These are phyloP conservation scores for Centella asiatica DNA, from an alignment of 129 eudicot genomes.

Conservation along the genomic window DNA sequence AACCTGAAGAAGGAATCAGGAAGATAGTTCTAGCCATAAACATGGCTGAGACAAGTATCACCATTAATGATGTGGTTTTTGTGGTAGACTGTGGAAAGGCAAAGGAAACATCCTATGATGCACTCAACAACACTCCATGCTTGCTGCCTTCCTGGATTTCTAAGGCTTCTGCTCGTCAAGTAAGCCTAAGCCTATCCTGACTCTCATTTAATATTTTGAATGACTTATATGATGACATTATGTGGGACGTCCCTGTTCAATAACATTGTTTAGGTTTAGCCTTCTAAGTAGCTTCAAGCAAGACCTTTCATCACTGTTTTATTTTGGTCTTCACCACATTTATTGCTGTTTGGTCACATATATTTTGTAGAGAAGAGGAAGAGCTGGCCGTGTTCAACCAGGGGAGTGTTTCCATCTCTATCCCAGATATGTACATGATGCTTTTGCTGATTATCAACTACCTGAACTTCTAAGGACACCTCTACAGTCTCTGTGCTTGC, in stretches of 20 bases:
- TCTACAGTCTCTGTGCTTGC: constrained; percentile 85
- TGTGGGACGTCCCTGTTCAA: neutral
- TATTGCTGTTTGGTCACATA: neutral
- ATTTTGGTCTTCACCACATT: neutral
- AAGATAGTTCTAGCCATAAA: constrained; percentile 93
- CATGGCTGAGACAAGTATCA: constrained; percentile 98
- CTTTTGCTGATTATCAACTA: constrained; percentile 85
- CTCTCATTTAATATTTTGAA: neutral
- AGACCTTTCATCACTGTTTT: neutral
- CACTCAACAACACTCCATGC: constrained; percentile 94
- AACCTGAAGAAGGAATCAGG: constrained; percentile 86
- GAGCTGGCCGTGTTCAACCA: constrained; percentile 99
- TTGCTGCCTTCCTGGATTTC: constrained; percentile 98
- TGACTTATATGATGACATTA: neutral
- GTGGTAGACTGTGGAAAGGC: constrained; percentile 98
- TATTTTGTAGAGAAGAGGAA: constrained; percentile 73
- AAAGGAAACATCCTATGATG: constrained; percentile 97
- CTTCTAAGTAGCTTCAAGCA: constrained; percentile 2
- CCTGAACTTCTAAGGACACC: constrained; percentile 97
- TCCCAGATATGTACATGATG: constrained; percentile 76
- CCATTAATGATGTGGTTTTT: constrained; percentile 95
- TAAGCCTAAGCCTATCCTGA: constrained; percentile 23
- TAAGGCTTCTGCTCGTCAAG: constrained; percentile 96
- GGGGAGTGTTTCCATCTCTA: constrained; percentile 94
- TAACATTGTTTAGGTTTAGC: neutral